A percentile compares a stretch with the other conserved stretches of the same genome.
Conservation (phyloP, 179 eudicot species). For the Carnegiea gigantea region DNA sequence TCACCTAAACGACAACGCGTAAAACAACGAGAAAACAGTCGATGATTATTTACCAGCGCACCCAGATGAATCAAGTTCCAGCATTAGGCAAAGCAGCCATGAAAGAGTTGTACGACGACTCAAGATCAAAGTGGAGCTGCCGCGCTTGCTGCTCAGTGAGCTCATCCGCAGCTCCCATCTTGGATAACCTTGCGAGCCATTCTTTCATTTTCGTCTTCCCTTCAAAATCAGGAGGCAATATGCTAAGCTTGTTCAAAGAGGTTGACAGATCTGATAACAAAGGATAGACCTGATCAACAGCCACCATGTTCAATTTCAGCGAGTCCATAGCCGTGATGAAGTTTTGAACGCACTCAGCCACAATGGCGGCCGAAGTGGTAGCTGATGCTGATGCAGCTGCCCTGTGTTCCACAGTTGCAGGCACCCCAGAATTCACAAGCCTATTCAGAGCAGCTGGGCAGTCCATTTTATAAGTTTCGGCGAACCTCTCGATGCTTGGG, state of each 20-base stretch:
- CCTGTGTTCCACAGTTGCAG: constrained; percentile 86
- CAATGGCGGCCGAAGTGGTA: constrained; percentile 51
- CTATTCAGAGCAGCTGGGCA: constrained; percentile 77
- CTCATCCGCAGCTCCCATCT: constrained; percentile 96
- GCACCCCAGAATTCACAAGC: constrained; percentile 67
- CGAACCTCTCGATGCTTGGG: constrained; percentile 68
- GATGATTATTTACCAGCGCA: constrained; percentile 42
- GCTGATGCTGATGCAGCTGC: constrained; percentile 48
- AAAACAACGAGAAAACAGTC: not conserved
- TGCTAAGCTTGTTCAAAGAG: constrained; percentile 61
- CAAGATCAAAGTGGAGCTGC: constrained; percentile 93
- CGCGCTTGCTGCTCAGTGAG: constrained; percentile 84
- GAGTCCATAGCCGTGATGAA: constrained; percentile 86
- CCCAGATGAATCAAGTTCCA: constrained; percentile 45
- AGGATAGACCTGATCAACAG: constrained; percentile 83
- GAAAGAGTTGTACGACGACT: constrained; percentile 87
- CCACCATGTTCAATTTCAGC: constrained; percentile 68
- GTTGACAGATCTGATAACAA: constrained; percentile 58
- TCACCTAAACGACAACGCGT: no score
- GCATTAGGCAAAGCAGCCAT: constrained; percentile 86
- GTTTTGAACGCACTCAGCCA: constrained; percentile 80
- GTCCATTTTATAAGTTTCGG: constrained; percentile 75
- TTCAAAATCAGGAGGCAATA: constrained; percentile 75
- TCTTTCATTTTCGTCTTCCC: constrained; percentile 79
- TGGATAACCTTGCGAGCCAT: constrained; percentile 71